Conservation (phyloP, 768 basidiomycete genomes). For the Suillus subaureus region DNA sequence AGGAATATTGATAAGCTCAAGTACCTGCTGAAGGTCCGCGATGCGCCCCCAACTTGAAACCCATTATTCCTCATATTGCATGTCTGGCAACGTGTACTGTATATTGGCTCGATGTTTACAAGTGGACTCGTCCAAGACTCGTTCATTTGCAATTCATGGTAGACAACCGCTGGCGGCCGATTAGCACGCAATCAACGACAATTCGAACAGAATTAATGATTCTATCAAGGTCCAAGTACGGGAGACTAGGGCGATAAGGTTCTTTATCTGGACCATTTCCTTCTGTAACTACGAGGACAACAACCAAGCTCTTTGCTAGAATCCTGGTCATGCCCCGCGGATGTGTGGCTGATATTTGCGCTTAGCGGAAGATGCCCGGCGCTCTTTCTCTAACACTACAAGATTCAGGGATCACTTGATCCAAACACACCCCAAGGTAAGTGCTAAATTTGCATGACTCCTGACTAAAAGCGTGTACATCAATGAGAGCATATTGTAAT, state of each 20-base stretch:
- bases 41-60: background rate
- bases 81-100: background rate
- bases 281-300: background rate
- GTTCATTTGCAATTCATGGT: background rate
- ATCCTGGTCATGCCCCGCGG: background rate
- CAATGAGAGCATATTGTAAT: slow-evolving; percentile 44
- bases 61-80: background rate
- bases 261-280: background rate
- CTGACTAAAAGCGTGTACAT: background rate
- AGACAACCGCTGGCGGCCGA: too few species aligned
- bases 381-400: background rate
- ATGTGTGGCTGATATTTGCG: background rate
- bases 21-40: background rate
- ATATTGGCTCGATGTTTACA: background rate
- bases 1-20: background rate
- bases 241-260: background rate
- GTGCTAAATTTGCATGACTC: background rate
- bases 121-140: background rate
- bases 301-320: background rate
- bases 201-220: too few species aligned
- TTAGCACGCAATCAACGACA: background rate
- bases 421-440: background rate
- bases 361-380: background rate
- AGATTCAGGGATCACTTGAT: background rate
- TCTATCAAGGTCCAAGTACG: background rate